Base-by-base conservation (phyloP, 163 green algal genomes). In the Volvox carteri region DNA sequence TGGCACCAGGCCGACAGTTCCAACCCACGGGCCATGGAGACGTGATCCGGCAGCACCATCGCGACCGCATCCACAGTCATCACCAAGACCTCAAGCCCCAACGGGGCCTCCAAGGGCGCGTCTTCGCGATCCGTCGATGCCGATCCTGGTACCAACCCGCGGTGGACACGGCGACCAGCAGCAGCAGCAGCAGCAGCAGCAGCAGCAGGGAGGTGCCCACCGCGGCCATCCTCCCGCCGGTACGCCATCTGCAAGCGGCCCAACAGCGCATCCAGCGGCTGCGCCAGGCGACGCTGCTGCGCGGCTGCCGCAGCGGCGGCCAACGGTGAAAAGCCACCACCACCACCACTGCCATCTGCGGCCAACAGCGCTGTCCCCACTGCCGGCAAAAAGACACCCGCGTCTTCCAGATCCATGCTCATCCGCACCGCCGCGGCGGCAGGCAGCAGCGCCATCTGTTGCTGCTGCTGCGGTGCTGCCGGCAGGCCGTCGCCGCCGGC, bases 351-450 rank as follows among this genome's bases (percentile, higher is more conserved):
- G 23, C 30, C 6, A 21, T 1, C 33, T 18, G 4, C 16, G 4
- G 54, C 25, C 48, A 11, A 42, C 6, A 30, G 25, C 39, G 37
- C 58, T 4, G 1, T 18, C 39, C 41, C 70, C 39, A 78, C 35
- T 28, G 62, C 62, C 62, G 62, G 25, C 6, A 9, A 33, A 30
- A 42, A 84, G 35, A 74, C 0, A 37, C 39, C 6, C 33, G 70
- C 79, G 7, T 67, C 60, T 30, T 86, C 81, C 46, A 87, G 46
- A 3, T 87, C 81, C 33, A 72, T 25, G 65, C 81, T 79, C 81
- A 87, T 87, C 16, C 81, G 81, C 0, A 87, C 21, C 21, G 75
- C 46, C 30, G 54, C 7, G 0, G 81, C 81, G 9, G 81, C 81
- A 2, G 81, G 81, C 65, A 87, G 30, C 16, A 28, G 28, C 48